These are phyloP conservation scores for Naegleria gruberi DNA, from an alignment of 208 protist genomes.

Conservation along the genomic window DNA sequence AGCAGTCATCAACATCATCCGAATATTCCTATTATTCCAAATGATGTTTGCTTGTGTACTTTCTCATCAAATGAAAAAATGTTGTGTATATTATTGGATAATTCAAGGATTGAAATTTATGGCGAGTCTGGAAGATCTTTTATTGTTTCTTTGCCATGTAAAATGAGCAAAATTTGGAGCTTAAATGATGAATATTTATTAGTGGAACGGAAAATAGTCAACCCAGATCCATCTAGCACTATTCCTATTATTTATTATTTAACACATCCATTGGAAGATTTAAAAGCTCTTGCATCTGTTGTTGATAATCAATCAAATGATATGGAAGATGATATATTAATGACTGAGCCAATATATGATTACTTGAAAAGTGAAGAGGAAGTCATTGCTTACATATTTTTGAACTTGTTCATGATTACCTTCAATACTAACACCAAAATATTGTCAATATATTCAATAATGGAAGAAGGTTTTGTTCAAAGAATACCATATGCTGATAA, in stretches of 20 bases:
- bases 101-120: background rate
- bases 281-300: background rate
- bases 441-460: background rate
- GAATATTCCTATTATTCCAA: background rate
- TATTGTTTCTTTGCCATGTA: background rate
- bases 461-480: background rate
- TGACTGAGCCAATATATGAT: background rate
- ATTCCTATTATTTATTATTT: background rate
- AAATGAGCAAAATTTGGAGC: background rate
- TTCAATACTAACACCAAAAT: background rate
- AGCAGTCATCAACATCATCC: background rate
- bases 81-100: background rate
- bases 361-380: background rate
- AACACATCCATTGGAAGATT: background rate
- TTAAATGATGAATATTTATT: background rate
- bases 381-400: background rate
- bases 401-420: background rate
- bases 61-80: background rate
- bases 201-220: background rate
- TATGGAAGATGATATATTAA: background rate
- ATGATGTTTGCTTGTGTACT: background rate
- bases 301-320: background rate
- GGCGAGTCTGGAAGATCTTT: background rate
- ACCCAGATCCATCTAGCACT: background rate
- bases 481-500: background rate